Conservation (phyloP, 1,139 yeast species). For the Zygoascus meyerae region DNA sequence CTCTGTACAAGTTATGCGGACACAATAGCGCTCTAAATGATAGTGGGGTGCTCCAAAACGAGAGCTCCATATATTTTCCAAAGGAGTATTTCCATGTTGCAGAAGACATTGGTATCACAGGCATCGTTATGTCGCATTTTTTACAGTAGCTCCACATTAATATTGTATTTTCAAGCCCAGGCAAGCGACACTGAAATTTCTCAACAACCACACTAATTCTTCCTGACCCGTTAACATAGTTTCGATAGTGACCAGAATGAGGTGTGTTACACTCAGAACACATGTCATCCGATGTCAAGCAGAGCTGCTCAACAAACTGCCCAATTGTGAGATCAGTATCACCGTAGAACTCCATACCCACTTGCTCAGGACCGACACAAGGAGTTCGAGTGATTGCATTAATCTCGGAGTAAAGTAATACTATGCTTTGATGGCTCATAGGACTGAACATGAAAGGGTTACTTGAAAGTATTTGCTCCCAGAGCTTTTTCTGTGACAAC, state of each 20-base stretch:
- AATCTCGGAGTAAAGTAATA: slow-evolving; percentile 74
- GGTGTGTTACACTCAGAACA: slow-evolving; percentile 82
- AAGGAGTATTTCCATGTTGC: slow-evolving; percentile 86
- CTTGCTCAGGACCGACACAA: slow-evolving; percentile 81
- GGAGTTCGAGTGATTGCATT: slow-evolving; percentile 85
- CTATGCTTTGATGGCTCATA: slow-evolving; percentile 69
- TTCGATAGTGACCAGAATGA: slow-evolving; percentile 69
- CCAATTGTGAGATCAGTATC: slow-evolving; percentile 90
- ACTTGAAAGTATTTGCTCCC: slow-evolving; percentile 54
- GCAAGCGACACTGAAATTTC: slow-evolving; percentile 47
- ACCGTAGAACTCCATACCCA: slow-evolving; percentile 80
- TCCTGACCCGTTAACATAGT: slow-evolving; percentile 86
- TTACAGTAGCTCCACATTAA: slow-evolving; percentile 93
- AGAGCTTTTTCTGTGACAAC: slow-evolving; percentile 42
- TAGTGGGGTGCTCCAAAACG: slow-evolving; percentile 63
- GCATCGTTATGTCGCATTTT: slow-evolving; percentile 67
- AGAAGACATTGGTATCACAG: slow-evolving; percentile 80
- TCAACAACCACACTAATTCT: slow-evolving; percentile 75
- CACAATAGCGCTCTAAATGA: slow-evolving; percentile 53
- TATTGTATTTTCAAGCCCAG: slow-evolving; percentile 61
- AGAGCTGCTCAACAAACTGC: slow-evolving; percentile 74
- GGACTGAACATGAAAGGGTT: slow-evolving; percentile 54
- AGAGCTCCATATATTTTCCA: slow-evolving; percentile 84
- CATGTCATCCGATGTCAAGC: slow-evolving; percentile 55
- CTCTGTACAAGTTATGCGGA: slow-evolving; percentile 70